phyloP scores from a whole-genome alignment of 345 rosid genomes.

The Nephelium lappaceum region DNA sequence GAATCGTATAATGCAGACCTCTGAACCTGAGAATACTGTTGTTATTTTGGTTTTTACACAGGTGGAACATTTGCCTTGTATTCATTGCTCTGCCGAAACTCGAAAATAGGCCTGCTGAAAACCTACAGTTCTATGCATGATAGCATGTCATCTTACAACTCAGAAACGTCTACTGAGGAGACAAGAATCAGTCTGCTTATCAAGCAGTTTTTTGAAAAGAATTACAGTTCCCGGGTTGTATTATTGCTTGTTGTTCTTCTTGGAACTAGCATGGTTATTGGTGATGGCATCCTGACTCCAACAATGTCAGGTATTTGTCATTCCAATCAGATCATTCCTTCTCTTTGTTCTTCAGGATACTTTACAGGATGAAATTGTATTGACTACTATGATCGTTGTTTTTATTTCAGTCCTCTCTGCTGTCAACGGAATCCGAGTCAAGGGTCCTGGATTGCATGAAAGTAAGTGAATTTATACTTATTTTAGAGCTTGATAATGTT shows the following conservation, averaged over 20 bases:
- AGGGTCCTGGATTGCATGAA: conserved; percentile 29
- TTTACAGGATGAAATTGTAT: neutral
- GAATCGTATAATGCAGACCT: neutral
- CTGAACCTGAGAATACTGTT: neutral
- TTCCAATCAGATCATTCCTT: neutral
- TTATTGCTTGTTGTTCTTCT: conserved; percentile 39
- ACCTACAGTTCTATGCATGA: conserved; percentile 17
- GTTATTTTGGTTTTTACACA: conserved; percentile 11
- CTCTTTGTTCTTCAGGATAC: neutral
- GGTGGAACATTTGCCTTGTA: conserved; percentile 49
- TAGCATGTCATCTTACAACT: conserved; percentile 20
- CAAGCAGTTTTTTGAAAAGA: conserved; percentile 32
- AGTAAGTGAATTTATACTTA: conserved; percentile 27
- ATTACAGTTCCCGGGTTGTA: conserved; percentile 28
- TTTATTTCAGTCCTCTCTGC: conserved; percentile 38
- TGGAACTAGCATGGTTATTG: conserved; percentile 49
- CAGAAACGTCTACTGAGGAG: conserved; percentile 24
- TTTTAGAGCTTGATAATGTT: neutral
- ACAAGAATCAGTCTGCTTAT: conserved; percentile 32
- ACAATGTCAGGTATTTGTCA: conserved; percentile 43
- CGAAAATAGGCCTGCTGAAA: conserved; percentile 29
- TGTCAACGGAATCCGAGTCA: conserved; percentile 40
- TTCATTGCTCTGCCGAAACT: conserved; percentile 39
- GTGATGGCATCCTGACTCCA: conserved; percentile 46
- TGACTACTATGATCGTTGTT: neutral